These are phyloP conservation scores for Fusarium chlamydosporum DNA, from an alignment of 2,329 filamentous ascomycete species.

Conservation along the genomic window DNA sequence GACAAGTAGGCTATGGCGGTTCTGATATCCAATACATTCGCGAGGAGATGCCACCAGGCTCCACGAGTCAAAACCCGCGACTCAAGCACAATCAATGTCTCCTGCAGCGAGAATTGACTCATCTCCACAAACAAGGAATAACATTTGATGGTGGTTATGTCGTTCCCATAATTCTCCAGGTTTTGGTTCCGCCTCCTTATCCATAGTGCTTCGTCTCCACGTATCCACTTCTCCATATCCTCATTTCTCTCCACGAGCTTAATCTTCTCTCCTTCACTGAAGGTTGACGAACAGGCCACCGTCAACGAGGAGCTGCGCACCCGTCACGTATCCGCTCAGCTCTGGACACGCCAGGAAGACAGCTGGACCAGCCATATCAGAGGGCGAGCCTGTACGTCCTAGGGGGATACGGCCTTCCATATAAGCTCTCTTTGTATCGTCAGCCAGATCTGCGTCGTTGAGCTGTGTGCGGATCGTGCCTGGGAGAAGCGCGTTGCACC, in stretches of 20 bases:
- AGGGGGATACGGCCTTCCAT: slow-evolving; percentile 85
- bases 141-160: slow-evolving; percentile 5
- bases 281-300: slow-evolving; percentile 92
- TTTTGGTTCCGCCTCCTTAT: slow-evolving; percentile 17
- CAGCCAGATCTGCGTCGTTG: slow-evolving; percentile 84
- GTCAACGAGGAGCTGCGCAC: slow-evolving; percentile 87
- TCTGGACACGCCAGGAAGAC: slow-evolving; percentile 86
- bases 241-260: slow-evolving; percentile 39
- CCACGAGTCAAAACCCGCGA: slow-evolving; percentile 38
- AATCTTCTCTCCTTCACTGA: slow-evolving; percentile 66
- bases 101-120: slow-evolving; percentile 12
- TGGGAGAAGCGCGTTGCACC: slow-evolving; percentile 87
- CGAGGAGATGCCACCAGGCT: slow-evolving; percentile 4
- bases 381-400: slow-evolving; percentile 77
- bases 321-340: slow-evolving; percentile 85
- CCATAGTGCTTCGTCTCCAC: slow-evolving; percentile 23
- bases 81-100: slow-evolving; percentile 13
- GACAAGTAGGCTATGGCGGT: background rate
- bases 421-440: slow-evolving; percentile 86
- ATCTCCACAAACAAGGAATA: slow-evolving; percentile 28
- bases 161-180: slow-evolving; percentile 17
- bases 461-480: slow-evolving; percentile 88
- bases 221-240: slow-evolving; percentile 30
- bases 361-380: slow-evolving; percentile 85
- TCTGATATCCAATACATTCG: slow-evolving; percentile 25